Base-by-base conservation (phyloP, 148 eudicot species). In the Heliamphora exappendiculata region DNA sequence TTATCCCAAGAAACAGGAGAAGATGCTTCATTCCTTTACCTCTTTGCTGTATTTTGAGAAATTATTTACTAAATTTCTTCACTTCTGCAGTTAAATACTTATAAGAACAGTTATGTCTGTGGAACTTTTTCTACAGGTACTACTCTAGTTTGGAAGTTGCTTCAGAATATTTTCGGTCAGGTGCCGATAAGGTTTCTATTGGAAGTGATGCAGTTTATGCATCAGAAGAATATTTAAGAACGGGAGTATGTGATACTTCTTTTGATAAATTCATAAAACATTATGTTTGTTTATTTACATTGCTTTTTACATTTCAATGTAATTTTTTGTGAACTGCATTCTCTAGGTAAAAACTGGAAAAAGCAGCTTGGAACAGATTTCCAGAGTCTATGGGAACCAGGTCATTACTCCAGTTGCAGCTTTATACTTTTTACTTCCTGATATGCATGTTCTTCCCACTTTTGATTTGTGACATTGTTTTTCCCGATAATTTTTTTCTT, bases 161-260 rank as follows among this genome's bases (percentile, higher is more conserved):
- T 81, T 91, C 99, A 79, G 99, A 95, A 83, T 95, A 95, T 82
- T 95, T 95, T 79, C 77, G 99, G 83, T 95, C 99, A 69, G 99
- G 98, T 66, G 99, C 98, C 57, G 99, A 95, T 80, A 95, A 95
- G 76, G 78, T 95, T 77, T 95, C 99, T 39, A 93, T 95, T 63
- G 99, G 99, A 77, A 95, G 97, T 76, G 99, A 95, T 79, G 99
- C 98, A 55, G 99, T 95, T 83, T 93, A 85, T 90, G 99, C 98
- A 76, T 96, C 96, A 39, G 99, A 95, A 81, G 99, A 91, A 74
- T 93, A 84, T 78, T 65, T 89, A 65, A 93, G 66, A 80, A 88
- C 91, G 26, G 97, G 93, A 83, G 99, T 95, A 82, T 64, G 90
- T 12, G 64, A 54, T 75, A 29, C 20, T 64, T 78, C 31, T 75